Base-by-base conservation (phyloP, 352 stramenopile species). In the Pythium utonaiense region DNA sequence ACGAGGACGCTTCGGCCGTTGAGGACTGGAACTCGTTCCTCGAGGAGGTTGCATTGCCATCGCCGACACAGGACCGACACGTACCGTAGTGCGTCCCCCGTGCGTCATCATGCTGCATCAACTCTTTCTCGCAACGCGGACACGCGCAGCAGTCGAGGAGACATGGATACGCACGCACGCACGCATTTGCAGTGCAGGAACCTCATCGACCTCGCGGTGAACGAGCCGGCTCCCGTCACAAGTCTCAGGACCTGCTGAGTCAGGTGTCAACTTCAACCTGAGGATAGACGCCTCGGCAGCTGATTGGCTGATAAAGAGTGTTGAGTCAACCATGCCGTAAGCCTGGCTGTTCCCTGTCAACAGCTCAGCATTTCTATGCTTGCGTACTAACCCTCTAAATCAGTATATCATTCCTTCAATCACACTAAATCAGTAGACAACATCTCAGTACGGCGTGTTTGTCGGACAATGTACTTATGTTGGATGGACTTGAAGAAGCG, bases 21-120 rank as follows among this genome's bases (percentile, higher is more conserved):
- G 53, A 69, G n/a, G 67, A 78, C 57, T 78, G 70, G 70, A 71
- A 75, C 47, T 42, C 67, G 9, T 78, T 78, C 36, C 61, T 78
- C n/a, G 45, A 25, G 7, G 19, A 24, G 28, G 60, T 77, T 36
- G 38, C 42, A 19, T 66, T n/a, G 58, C 41, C 16, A 31, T 14
- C 24, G 34, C 45, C 47, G 31, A 36, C 13, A 36, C 13, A 12
- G 31, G n/a, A n/a, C n/a, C n/a, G n/a, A n/a, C n/a, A n/a, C n/a
- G n/a, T n/a, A n/a, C n/a, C n/a, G n/a, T n/a, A n/a, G n/a, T n/a
- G n/a, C n/a, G n/a, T n/a, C n/a, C n/a, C n/a, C n/a, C n/a, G n/a
- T n/a, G n/a, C n/a, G n/a, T n/a, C 31, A 13, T 36, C 31, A 36
- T 52, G 10, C 22, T 31, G 31, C 6, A 36, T 36, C 6, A 36